Base-by-base conservation (phyloP, 208 protist species). In the Trypanosoma rangeli region DNA sequence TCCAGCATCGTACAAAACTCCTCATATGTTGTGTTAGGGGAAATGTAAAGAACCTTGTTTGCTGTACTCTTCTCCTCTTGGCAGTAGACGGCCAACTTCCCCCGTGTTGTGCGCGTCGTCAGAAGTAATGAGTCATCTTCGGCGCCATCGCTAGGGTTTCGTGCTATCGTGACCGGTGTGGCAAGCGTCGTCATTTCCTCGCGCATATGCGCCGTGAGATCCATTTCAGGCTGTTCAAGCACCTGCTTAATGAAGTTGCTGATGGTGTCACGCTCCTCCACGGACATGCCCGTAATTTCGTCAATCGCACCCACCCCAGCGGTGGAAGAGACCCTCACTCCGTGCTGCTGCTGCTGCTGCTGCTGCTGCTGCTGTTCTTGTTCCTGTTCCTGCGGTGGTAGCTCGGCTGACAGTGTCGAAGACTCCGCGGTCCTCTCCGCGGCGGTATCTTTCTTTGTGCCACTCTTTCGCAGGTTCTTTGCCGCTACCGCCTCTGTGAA, bases 201-300 rank as follows among this genome's bases (percentile, higher is more conserved):
- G 50, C 76, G 79, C 24, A 90, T 58, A 26, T 78, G 78, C 29
- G 76, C 64, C 0, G 70, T 74, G 3, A 83, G 59, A 33, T 88
- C 81, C 12, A 63, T 54, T 53, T 73, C 56, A 18, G 84, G 85
- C 33, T 87, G 68, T 61, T 88, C 78, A 39, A 94, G 80, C 49
- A 92, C 84, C 63, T 89, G 80, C 33, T 74, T 68, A 37, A 94
- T 94, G 66, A 92, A 94, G 57, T 89, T 80, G 72, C 91, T 83
- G 55, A 92, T 68, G 52, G 84, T 78, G 16, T 91, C 75, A 57
- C 82, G 79, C 73, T 92, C 76, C 74, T 87, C 81, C 22, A 75
- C 58, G 4, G 82, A 79, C 84, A 94, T 88, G 65, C 73, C 64
- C 15, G 53, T 64, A 62, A 87, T 57, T 62, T 92, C 84, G 20